Conservation (phyloP, 805 yeast species). For the Brettanomyces custersianus region DNA sequence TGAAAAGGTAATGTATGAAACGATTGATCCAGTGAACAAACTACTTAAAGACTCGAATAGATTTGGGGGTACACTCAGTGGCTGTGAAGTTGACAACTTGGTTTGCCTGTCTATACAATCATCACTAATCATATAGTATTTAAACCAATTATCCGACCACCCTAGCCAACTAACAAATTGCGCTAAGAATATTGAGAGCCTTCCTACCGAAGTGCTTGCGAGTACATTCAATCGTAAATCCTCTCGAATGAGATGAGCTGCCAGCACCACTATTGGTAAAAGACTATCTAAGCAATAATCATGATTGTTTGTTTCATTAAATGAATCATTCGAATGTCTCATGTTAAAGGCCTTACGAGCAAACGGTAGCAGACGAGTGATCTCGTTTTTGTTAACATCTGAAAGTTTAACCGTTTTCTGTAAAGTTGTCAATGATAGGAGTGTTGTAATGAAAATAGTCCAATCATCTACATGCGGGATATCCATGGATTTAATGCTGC, state of each 20-base stretch:
- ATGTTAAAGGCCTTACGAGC: constrained; percentile 11
- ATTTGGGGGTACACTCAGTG: constrained; percentile 52
- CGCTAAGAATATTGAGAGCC: constrained; percentile 46
- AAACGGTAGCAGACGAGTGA: constrained; percentile 19
- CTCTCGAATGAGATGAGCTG: constrained; percentile 72
- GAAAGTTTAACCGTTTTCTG: constrained; percentile 31
- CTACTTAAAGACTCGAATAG: constrained; percentile 48
- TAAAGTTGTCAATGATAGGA: constrained; percentile 36
- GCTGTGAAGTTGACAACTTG: constrained; percentile 33
- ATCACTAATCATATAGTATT: constrained; percentile 38
- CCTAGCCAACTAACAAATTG: constrained; percentile 61
- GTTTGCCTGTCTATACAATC: constrained; percentile 28
- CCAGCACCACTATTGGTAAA: constrained; percentile 53
- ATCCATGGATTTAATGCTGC: constrained; percentile 36
- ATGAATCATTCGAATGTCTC: background rate
- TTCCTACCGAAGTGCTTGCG: constrained; percentile 25
- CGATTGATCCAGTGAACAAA: constrained; percentile 35
- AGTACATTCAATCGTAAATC: constrained; percentile 56
- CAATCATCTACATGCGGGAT: constrained; percentile 42
- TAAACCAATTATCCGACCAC: constrained; percentile 62
- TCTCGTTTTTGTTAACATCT: constrained; percentile 12
- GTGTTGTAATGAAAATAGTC: constrained; percentile 46
- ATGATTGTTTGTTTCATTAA: constrained; percentile 5
- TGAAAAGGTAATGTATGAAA: constrained; percentile 56
- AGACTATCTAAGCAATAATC: constrained; percentile 40